Base-by-base conservation (phyloP, 2,329 filamentous ascomycete species). In the Cryphonectria nitschkei region DNA sequence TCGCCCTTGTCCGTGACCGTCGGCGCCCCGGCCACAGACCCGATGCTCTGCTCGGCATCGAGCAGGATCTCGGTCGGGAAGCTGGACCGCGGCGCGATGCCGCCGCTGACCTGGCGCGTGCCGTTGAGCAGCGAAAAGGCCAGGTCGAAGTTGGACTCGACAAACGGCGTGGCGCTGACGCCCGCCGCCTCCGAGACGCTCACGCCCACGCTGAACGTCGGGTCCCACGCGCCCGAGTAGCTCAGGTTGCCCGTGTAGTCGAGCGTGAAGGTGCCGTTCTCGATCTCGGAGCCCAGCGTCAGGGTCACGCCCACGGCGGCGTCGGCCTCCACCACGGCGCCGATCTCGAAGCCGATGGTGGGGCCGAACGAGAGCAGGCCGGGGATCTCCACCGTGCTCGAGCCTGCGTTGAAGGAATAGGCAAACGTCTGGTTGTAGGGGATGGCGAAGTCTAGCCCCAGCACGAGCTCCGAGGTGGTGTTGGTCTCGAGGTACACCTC, bases 401-500 rank as follows among this genome's bases (percentile, higher is more conserved):
- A 84, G n/a, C 76, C 76, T 13, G 84, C 79, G n/a, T 76, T 76
- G 0, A 81, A 79, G 26, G 79, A 73, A 74, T 82, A 83, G 26
- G 74, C 75, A 70, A 82, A 76, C 19, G 76, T 77, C 16, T 79
- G 77, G 67, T 73, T 76, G 73, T 80, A 81, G 2, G 79, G 72
- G 0, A 78, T 78, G 2, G 74, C 76, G 8, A 83, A 32, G 41
- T 32, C 29, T 43, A 81, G 77, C 46, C 77, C 78, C 37, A 85
- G 65, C n/a, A 74, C 79, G 2, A 84, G 73, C 41, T 80, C 76
- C 1, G 82, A 79, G n/a, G 76, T 78, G 66, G 84, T 78, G 32
- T 75, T 74, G 37, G 81, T 77, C 68, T 83, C 81, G 71, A 84
- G 78, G 71, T 84, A 82, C 60, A 84, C 81, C 74, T 80, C 81